Evolutionary conservation across 192 early-diverging fungal species (phyloP).

Genomic region (Pilaira anomala): DNA sequence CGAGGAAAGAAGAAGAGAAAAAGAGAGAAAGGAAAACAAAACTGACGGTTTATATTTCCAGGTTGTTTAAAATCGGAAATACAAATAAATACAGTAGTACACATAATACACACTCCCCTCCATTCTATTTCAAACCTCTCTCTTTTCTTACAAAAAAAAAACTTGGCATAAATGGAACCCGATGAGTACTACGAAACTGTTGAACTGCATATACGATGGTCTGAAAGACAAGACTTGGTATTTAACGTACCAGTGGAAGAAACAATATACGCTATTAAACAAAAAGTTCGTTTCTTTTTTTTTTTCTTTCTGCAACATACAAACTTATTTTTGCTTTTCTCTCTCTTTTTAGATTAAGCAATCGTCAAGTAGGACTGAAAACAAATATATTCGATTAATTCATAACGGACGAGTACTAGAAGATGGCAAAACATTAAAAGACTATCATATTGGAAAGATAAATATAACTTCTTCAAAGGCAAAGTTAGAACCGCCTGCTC

Average conservation of each 20-base stretch:
- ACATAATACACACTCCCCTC: no score
- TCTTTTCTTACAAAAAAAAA: no score
- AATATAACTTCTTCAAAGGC: constrained; percentile 21
- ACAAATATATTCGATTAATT: constrained; percentile 52
- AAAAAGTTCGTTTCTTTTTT: constrained; percentile 36
- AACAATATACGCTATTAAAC: constrained; percentile 41
- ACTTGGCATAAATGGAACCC: no score
- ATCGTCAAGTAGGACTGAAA: constrained; percentile 20
- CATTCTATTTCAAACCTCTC: no score
- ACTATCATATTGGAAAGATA: constrained; percentile 28
- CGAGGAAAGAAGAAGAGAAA: no score
- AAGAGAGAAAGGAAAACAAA: no score
- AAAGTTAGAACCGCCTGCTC: constrained; percentile 25
- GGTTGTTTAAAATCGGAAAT: no score
- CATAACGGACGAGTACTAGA: constrained; percentile 46
- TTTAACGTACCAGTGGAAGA: constrained; percentile 27
- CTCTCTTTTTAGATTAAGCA: constrained; percentile 24
- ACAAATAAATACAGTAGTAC: no score
- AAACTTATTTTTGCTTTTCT: no score
- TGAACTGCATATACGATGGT: constrained; percentile 40
- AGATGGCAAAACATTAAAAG: constrained; percentile 33
- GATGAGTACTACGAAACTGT: constrained; percentile 23
- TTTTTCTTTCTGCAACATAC: no score
- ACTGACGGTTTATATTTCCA: no score
- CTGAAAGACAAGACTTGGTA: constrained; percentile 39